A percentile compares a stretch with the other conserved stretches of the same genome.
phyloP scores from a whole-genome alignment of 768 basidiomycete genomes.

The Tricholoma sp. region DNA sequence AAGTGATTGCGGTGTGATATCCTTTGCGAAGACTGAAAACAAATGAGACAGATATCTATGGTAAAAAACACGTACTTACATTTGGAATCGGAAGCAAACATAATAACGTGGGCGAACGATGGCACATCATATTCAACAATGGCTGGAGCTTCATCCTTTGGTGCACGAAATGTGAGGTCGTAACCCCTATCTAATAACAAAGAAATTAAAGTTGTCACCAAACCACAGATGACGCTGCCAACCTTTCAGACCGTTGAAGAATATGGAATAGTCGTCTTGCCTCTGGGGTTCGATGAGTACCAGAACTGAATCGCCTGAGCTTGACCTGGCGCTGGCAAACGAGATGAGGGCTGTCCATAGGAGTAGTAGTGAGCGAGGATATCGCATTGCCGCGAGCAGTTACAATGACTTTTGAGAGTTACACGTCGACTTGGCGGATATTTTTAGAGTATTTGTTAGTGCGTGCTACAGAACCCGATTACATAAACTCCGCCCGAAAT shows the following conservation, averaged over 20 bases:
- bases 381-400: conserved; percentile 28
- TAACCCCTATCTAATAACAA: conserved; percentile 65
- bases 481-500: conserved; percentile 27
- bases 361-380: conserved; percentile 29
- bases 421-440: conserved; percentile 19
- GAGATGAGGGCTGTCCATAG: conserved; percentile 26
- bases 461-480: too few relatives aligned
- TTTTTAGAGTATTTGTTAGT: conserved; percentile 16
- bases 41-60: conserved; percentile 4
- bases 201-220: neutral
- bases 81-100: conserved; percentile 85
- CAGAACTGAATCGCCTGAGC: conserved; percentile 76
- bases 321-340: conserved; percentile 57
- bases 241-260: conserved; percentile 80
- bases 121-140: conserved; percentile 68
- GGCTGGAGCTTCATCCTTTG: conserved; percentile 65
- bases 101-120: conserved; percentile 78
- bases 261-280: conserved; percentile 73
- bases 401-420: conserved; percentile 8
- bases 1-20: conserved; percentile 80
- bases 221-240: conserved; percentile 6
- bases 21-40: conserved; percentile 54
- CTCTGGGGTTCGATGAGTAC: conserved; percentile 75
- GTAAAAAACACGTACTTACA: conserved; percentile 42
- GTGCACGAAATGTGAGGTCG: conserved; percentile 79